Conservation (phyloP, 495 filamentous ascomycete genomes). For the Talaromyces stipitatus region DNA sequence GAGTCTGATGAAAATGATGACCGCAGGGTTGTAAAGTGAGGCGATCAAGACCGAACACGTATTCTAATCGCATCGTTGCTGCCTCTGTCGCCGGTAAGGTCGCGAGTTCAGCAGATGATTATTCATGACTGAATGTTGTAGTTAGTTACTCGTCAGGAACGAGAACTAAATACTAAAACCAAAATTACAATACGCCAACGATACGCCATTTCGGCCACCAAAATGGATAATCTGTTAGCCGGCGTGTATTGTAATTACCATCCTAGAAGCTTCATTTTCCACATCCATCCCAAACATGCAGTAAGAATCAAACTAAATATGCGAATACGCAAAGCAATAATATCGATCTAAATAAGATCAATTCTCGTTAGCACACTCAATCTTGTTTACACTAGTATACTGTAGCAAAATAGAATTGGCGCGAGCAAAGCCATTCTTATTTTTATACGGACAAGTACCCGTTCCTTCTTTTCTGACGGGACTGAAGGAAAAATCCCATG, state of each 20-base stretch:
- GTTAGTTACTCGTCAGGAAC: too few relatives aligned
- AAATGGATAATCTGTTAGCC: too few relatives aligned
- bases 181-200: too few relatives aligned
- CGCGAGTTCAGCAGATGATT: too few relatives aligned
- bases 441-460: not conserved
- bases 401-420: not conserved
- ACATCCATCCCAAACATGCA: not conserved
- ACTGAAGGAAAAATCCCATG: not conserved
- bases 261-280: not conserved
- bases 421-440: not conserved
- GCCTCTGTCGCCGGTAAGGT: too few relatives aligned
- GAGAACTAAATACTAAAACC: too few relatives aligned
- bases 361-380: not conserved
- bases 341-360: not conserved
- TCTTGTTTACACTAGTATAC: not conserved
- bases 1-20: too few relatives aligned
- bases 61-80: too few relatives aligned
- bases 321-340: not conserved
- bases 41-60: too few relatives aligned
- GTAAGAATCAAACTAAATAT: not conserved
- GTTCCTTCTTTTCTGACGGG: not conserved
- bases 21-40: too few relatives aligned
- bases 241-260: conserved; percentile 1
- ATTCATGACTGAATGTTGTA: too few relatives aligned
- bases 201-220: too few relatives aligned